These are phyloP conservation scores for Rachicladosporium sp. DNA, from an alignment of 2,329 filamentous ascomycete genomes.

Conservation along the genomic window DNA sequence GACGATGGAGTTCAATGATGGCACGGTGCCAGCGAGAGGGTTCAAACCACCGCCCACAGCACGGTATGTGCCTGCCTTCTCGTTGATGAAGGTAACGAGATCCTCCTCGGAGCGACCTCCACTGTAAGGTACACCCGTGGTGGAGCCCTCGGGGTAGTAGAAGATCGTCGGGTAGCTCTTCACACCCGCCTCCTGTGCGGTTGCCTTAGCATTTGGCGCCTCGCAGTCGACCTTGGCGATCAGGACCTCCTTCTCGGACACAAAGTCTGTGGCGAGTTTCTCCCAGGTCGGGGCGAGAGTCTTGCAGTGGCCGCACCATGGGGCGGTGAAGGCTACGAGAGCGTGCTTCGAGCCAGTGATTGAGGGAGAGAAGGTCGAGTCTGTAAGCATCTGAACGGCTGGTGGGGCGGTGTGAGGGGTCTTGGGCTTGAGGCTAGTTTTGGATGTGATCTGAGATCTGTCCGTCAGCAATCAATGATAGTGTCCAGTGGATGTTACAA, in stretches of 20 bases:
- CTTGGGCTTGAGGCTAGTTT: slow-evolving; percentile 75
- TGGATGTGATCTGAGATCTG: slow-evolving; percentile 41
- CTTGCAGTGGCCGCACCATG: slow-evolving; percentile 99
- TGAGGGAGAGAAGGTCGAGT: slow-evolving; percentile 61
- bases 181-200: slow-evolving; percentile 64
- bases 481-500: too few relatives aligned
- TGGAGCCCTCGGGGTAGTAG: slow-evolving; percentile 82
- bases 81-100: slow-evolving; percentile 73
- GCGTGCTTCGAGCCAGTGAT: slow-evolving; percentile 82
- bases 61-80: slow-evolving; percentile 79
- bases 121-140: slow-evolving; percentile 56
- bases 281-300: slow-evolving; percentile 84
- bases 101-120: slow-evolving; percentile 66
- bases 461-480: too few relatives aligned
- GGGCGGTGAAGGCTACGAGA: slow-evolving; percentile 90
- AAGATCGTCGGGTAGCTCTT: slow-evolving; percentile 93
- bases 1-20: slow-evolving; percentile 63
- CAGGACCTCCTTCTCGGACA: slow-evolving; percentile 62
- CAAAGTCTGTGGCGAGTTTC: slow-evolving; percentile 68
- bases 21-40: slow-evolving; percentile 67
- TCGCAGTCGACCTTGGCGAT: slow-evolving; percentile 96
- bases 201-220: slow-evolving; percentile 68
- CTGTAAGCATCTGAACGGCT: slow-evolving; percentile 66
- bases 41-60: slow-evolving; percentile 69
- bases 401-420: slow-evolving; percentile 58